Evolutionary conservation across 2,329 filamentous ascomycete species (phyloP).

Genomic region (Fusarium pseudograminearum): DNA sequence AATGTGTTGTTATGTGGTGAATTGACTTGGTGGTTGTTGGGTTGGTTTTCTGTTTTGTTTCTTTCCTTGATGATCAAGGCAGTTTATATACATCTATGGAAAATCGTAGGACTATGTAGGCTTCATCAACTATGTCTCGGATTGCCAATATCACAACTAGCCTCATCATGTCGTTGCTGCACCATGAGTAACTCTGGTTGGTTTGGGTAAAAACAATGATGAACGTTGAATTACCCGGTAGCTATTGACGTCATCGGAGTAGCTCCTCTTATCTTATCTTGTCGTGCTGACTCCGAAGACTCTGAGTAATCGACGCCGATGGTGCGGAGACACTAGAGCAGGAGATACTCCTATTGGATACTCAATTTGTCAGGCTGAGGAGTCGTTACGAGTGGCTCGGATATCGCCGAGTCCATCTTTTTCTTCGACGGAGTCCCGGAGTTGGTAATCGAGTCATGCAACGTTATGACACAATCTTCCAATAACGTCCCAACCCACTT

Average conservation of each 20-base stretch:
- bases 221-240: neutral
- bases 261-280: neutral
- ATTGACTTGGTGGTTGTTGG: neutral
- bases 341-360: constrained; percentile 21
- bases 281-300: neutral
- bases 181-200: constrained; percentile 1
- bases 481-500: neutral
- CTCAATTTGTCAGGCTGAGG: accelerated
- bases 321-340: neutral
- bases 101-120: too few species aligned
- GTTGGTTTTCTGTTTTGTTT: neutral
- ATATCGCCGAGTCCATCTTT: neutral
- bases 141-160: neutral
- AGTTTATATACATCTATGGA: neutral
- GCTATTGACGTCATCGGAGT: neutral
- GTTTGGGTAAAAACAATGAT: neutral
- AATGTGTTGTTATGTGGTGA: neutral
- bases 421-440: constrained; percentile 16
- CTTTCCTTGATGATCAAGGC: neutral
- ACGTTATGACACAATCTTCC: constrained; percentile 12
- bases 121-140: too few species aligned
- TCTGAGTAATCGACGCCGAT: neutral
- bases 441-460: constrained; percentile 12
- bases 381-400: neutral
- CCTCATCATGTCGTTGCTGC: neutral